Evolutionary conservation across 2,329 filamentous ascomycete genomes (phyloP), one percentile per base, ranked within the genome.

Genomic region (Trichoderma atrobrunneum): DNA sequence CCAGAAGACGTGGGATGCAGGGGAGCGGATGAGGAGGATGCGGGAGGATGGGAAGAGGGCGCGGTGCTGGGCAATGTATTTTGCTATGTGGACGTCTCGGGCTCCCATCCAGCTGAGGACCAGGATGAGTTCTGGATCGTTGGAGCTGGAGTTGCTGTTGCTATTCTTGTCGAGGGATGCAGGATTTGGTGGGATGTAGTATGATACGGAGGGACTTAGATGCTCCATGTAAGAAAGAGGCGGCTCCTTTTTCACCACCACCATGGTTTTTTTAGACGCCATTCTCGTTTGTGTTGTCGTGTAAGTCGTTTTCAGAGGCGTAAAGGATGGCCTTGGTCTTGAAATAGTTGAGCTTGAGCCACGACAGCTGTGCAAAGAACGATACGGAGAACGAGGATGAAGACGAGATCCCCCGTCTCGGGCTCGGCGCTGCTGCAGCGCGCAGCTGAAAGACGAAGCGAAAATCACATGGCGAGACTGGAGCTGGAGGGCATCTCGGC

Each of bases 51-150:
- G 85, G 76, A 84, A 87, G 21, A 83, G 76, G 6, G 75, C 72
- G 73, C 84, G 84, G 76, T 88, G 84, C 30, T 80, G 79, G 5
- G 80, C 75, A 32, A 86, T 80, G 76, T 88, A 88, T 75, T 88
- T 88, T 74, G 82, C 81, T 59, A 88, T 84, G 76, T 88, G 85
- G 7, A 78, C 77, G 51, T 86, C 83, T n/a, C 77, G 81, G 11
- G 87, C 86, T 59, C 82, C 84, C 82, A 87, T 86, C 87, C 87
- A 88, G 8, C 82, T 80, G 43, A 84, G 81, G 43, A 88, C 63
- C 28, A 87, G 74, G 71, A 88, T 81, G 43, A 88, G 81, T 68
- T 83, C 83, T 14, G 87, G 86, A 11, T 81, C 76, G 36, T 30
- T 30, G 30, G 56, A 3, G 7, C 28, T 30, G 30, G 56, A 3